Conservation (phyloP, 371 early-diverging fungal genomes). For the Entomophthora muscae region DNA sequence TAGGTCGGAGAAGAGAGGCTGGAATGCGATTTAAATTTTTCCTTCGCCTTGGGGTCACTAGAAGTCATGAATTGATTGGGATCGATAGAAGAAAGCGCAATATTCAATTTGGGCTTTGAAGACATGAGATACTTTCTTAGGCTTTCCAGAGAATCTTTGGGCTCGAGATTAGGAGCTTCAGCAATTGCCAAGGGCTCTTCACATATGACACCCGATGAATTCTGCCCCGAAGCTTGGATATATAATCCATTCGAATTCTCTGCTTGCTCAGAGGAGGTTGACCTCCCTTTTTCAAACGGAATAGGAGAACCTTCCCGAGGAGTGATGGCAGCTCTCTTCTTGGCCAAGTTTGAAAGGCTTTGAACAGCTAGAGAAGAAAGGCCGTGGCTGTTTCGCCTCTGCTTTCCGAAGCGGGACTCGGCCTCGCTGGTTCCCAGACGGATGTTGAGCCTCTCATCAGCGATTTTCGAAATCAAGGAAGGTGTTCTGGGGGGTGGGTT, state of each 20-base stretch:
- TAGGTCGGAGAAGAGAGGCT: not conserved
- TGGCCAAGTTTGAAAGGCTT: conserved; percentile 9
- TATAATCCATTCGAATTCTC: not conserved
- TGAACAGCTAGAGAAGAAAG: conserved; percentile 9
- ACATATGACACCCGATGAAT: not conserved
- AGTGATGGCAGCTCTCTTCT: conserved; percentile 1
- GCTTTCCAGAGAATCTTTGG: not conserved
- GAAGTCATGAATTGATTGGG: not conserved
- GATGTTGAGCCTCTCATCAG: not conserved
- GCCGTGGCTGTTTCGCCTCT: conserved; percentile 4
- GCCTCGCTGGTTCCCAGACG: not conserved
- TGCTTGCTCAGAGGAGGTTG: not conserved
- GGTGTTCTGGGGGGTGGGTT: not conserved
- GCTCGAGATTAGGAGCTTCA: not conserved
- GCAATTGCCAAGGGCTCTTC: not conserved
- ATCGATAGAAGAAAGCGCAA: not conserved
- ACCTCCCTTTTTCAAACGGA: not conserved
- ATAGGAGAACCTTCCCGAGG: conserved; percentile 2
- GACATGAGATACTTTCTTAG: not conserved
- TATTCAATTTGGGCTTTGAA: not conserved
- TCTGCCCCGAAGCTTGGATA: not conserved
- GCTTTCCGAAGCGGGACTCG: not conserved
- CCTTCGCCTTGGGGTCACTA: not conserved
- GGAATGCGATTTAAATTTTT: not conserved
- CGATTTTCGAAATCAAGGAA: conserved; percentile 1